phyloP scores from a whole-genome alignment of 2,329 filamentous ascomycete genomes.

The Paecilomyces sp. region DNA sequence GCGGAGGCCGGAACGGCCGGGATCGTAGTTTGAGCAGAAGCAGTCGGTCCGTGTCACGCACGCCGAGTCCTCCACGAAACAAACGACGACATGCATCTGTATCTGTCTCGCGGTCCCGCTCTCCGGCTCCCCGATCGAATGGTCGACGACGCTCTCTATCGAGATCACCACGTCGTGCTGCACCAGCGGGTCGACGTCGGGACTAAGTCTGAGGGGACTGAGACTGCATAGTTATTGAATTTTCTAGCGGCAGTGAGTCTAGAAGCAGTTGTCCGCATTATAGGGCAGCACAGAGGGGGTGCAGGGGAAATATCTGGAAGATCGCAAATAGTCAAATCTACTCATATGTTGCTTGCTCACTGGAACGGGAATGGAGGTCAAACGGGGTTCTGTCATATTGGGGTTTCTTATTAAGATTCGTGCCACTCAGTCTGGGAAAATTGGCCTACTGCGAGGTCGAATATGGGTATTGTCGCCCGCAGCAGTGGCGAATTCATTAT shows the following conservation, averaged over 20 bases:
- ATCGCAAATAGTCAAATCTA: background rate
- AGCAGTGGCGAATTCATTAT: background rate
- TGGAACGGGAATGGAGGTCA: background rate
- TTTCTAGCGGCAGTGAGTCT: too few relatives aligned
- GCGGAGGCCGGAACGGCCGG: slow-evolving; percentile 1
- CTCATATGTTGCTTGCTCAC: background rate
- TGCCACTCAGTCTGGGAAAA: background rate
- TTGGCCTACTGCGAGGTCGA: background rate
- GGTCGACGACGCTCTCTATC: slow-evolving; percentile 13
- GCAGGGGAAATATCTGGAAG: background rate
- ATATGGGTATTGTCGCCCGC: background rate
- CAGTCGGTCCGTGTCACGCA: slow-evolving; percentile 14
- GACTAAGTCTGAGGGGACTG: background rate
- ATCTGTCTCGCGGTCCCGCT: slow-evolving; percentile 16
- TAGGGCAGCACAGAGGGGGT: background rate
- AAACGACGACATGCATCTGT: slow-evolving; percentile 6
- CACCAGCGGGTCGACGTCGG: slow-evolving; percentile 2
- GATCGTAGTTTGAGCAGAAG: slow-evolving; percentile 10
- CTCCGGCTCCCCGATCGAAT: slow-evolving; percentile 11
- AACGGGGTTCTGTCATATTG: background rate
- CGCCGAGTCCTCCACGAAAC: slow-evolving; percentile 14
- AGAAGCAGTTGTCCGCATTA: too few relatives aligned
- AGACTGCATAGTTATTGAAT: background rate
- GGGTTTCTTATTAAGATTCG: background rate
- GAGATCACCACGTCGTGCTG: slow-evolving; percentile 9